Evolutionary conservation across 495 filamentous ascomycete genomes (phyloP).

Genomic region (Tuber melanosporum): DNA sequence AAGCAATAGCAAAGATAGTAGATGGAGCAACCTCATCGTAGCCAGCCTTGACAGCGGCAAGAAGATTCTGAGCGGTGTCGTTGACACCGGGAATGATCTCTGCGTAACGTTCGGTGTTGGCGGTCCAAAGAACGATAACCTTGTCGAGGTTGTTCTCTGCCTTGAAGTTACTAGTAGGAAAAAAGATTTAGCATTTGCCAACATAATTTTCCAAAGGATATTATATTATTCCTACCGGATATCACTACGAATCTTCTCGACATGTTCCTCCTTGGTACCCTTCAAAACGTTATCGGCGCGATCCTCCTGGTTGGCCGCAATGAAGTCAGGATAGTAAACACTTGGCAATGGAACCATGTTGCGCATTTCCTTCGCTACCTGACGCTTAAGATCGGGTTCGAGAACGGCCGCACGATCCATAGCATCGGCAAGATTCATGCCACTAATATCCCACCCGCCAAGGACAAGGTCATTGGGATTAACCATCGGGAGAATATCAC

Average conservation of each 20-base stretch:
- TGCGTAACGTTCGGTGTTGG: conserved; percentile 95
- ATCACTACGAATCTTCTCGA: conserved; percentile 89
- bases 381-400: conserved; percentile 81
- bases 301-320: conserved; percentile 96
- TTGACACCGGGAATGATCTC: conserved; percentile 84
- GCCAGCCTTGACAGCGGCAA: conserved; percentile 76
- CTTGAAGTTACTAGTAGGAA: conserved; percentile 74
- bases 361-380: conserved; percentile 88
- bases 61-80: conserved; percentile 89
- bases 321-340: conserved; percentile 99
- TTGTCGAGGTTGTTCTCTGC: conserved; percentile 77
- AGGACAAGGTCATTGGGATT: conserved; percentile 94
- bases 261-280: conserved; percentile 82
- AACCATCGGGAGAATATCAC: conserved; percentile 89
- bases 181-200: conserved; percentile 39
- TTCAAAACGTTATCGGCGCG: conserved; percentile 86
- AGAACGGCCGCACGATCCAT: conserved; percentile 96
- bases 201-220: neutral
- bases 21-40: conserved; percentile 89
- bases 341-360: conserved; percentile 82
- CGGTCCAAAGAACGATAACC: conserved; percentile 96
- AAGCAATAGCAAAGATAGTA: conserved; percentile 90
- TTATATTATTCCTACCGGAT: conserved; percentile 61
- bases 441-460: conserved; percentile 96
- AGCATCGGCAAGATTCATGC: conserved; percentile 75